Base-by-base conservation (phyloP, 2,329 filamentous ascomycete species). In the Parasarocladium wereldwijsianum region DNA sequence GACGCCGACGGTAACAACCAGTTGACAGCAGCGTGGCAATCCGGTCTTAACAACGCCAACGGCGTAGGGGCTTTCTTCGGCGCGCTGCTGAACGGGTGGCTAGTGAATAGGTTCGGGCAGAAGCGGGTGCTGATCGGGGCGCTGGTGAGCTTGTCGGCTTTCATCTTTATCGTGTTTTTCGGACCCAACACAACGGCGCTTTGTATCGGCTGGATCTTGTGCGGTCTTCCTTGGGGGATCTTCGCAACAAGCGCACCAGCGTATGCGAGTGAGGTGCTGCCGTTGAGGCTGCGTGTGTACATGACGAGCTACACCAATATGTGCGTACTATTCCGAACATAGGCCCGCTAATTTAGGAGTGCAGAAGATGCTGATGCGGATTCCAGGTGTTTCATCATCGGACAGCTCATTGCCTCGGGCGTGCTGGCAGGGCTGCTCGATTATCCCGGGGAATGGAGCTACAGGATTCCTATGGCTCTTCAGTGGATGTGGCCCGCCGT, bases 1-100 rank as follows among this genome's bases (percentile, higher is more conserved):
- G 43, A 41, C 19, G 27, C 24, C 4, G 9, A 35, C 16, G 40
- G 40, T 34, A 38, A 14, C 38, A 40, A 24, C 41, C 60, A 45
- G 39, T 45, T 67, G 24, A 46, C 54, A 2, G 52, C 57, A 0
- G 38, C 51, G 4, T 67, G 64, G 64, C 60, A 65, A 39, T 51
- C 58, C 2, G 60, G 50, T 0, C 41, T 67, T 2, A 46, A 45
- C 19, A 58, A 57, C 24, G 58, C 50, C 7, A 47, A 52, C 1
- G 43, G 50, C 15, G 50, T 57, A 29, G 62, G 62, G 4, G 52
- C 54, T 18, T 58, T 66, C 10, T 17, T 64, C 4, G 62, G 62
- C 1, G 45, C 60, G 8, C 43, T 59, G 17, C 31, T 60, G 24
- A 58, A 58, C 36, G 63, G 63, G 8, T 49, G 48, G 30, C 34